Conservation (phyloP, 2,329 filamentous ascomycete species). For the Stylonectria norvegica region DNA sequence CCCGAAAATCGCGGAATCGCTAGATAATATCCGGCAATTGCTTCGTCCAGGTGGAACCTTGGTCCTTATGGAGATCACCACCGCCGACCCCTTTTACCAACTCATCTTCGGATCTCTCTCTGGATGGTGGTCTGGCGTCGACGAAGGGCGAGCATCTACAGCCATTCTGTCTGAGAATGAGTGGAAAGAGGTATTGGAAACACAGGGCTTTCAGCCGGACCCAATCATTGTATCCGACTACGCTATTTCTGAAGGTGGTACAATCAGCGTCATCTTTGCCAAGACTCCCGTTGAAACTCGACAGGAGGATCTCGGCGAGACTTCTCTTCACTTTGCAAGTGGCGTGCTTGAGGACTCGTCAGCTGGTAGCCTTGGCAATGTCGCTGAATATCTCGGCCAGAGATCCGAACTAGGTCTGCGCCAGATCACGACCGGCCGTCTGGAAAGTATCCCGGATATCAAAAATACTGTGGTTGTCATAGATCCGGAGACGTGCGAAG, state of each 20-base stretch:
- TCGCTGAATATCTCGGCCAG: background rate
- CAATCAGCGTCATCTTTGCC: background rate
- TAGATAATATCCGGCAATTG: background rate
- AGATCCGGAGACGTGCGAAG: background rate
- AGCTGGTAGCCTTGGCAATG: background rate
- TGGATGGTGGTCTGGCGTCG: constrained; percentile 1
- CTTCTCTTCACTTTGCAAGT: background rate
- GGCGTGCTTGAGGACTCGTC: background rate
- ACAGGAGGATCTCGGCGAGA: background rate
- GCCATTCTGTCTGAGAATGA: no score
- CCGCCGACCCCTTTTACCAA: background rate
- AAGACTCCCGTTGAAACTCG: background rate
- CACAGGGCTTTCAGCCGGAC: background rate
- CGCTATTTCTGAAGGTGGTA: background rate
- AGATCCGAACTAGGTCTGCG: background rate
- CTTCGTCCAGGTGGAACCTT: background rate
- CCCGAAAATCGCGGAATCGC: background rate
- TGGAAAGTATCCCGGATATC: background rate
- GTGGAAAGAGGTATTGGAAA: background rate
- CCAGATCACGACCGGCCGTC: background rate
- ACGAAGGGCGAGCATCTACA: background rate
- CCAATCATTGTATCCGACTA: background rate
- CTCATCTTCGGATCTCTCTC: background rate
- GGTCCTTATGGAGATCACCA: background rate
- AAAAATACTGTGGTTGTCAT: background rate